Percentiles rank a stretch among this genome's conserved stretches.
phyloP scores from a whole-genome alignment of 2,329 filamentous ascomycete species.

The Epichloe gansuensis region DNA sequence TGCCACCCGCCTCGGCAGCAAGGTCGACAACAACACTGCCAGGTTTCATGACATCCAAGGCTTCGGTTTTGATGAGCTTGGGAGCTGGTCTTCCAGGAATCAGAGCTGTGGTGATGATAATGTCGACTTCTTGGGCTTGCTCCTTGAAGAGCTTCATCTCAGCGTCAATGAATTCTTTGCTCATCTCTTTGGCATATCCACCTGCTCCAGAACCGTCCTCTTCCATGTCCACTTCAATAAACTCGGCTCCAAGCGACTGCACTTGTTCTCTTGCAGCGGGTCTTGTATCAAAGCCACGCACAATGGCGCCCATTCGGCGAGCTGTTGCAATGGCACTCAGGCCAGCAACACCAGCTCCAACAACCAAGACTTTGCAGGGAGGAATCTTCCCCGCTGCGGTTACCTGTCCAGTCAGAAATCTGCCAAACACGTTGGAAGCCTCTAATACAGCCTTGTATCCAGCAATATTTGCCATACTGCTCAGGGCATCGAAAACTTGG shows the following conservation, averaged over 20 bases:
- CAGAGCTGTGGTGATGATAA: slow-evolving; percentile 84
- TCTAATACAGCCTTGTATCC: slow-evolving; percentile 88
- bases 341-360: slow-evolving; percentile 81
- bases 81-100: slow-evolving; percentile 78
- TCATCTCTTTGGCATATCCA: slow-evolving; percentile 90
- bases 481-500: slow-evolving; percentile 78
- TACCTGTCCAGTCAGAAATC: slow-evolving; percentile 79
- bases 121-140: slow-evolving; percentile 78
- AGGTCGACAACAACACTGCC: slow-evolving; percentile 82
- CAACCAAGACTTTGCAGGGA: slow-evolving; percentile 80
- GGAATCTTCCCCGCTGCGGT: slow-evolving; percentile 86
- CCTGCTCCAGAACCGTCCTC: slow-evolving; percentile 78
- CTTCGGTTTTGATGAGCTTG: slow-evolving; percentile 69
- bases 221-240: slow-evolving; percentile 73
- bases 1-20: slow-evolving; percentile 77
- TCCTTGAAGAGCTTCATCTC: slow-evolving; percentile 89
- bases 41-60: slow-evolving; percentile 77
- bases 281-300: slow-evolving; percentile 83
- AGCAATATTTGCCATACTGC: slow-evolving; percentile 89
- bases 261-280: slow-evolving; percentile 82
- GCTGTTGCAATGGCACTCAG: slow-evolving; percentile 81
- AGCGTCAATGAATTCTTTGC: slow-evolving; percentile 81
- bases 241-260: slow-evolving; percentile 80
- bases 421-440: slow-evolving; percentile 78
- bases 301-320: slow-evolving; percentile 75